Conservation (phyloP, 768 basidiomycete genomes). For the Tulasnella calospora region DNA sequence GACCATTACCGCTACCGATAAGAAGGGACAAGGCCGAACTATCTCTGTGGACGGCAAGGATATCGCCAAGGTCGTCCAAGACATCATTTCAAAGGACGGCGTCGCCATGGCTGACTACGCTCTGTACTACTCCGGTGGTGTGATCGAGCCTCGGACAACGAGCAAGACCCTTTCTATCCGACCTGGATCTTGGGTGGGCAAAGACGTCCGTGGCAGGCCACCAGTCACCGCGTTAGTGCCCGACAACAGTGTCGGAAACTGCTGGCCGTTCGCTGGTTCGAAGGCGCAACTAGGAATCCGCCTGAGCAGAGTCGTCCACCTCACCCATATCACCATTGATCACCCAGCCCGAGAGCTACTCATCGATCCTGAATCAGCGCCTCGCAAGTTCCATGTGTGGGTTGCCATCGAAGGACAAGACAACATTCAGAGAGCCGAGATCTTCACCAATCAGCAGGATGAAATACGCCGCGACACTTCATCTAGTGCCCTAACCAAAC, state of each 20-base stretch:
- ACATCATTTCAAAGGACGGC: constrained; percentile 81
- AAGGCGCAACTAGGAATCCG: constrained; percentile 78
- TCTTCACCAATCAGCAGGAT: constrained; percentile 39
- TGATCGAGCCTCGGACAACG: constrained; percentile 76
- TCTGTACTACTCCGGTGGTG: constrained; percentile 72
- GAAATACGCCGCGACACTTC: background rate
- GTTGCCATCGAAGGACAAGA: constrained; percentile 75
- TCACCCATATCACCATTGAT: constrained; percentile 73
- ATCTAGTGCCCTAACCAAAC: constrained; percentile 4
- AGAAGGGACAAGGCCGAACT: constrained; percentile 12
- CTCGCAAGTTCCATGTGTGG: constrained; percentile 87
- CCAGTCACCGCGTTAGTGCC: constrained; percentile 86
- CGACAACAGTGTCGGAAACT: constrained; percentile 74
- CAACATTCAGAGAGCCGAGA: constrained; percentile 56
- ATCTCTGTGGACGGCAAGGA: constrained; percentile 58
- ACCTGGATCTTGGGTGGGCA: constrained; percentile 47
- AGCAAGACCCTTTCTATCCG: constrained; percentile 68
- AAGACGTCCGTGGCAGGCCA: constrained; percentile 59
- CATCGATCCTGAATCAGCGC: constrained; percentile 74
- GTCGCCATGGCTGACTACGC: constrained; percentile 83
- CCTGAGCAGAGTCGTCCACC: constrained; percentile 57
- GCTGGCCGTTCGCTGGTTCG: constrained; percentile 85
- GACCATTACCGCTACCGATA: background rate
- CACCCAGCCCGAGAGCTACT: constrained; percentile 81
- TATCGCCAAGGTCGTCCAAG: constrained; percentile 60